Evolutionary conservation across 805 yeast species (phyloP), one percentile per base, ranked within the genome.

Genomic region (Myxozyma sirexii): DNA sequence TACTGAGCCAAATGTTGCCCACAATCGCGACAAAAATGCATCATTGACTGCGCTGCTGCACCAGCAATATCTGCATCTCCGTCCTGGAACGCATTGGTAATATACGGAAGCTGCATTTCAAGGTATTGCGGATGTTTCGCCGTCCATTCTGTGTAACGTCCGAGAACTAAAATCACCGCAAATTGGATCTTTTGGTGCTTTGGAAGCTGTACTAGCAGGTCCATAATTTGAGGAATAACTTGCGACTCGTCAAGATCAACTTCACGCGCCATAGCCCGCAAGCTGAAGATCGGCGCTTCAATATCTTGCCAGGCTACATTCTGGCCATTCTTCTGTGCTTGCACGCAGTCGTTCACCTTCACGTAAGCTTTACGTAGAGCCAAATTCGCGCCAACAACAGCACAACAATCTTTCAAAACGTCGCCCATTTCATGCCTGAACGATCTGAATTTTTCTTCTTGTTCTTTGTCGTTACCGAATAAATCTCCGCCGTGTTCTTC

Each of bases 361-460:
- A 76, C 75, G 67, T 84, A 87, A 19, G 97, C 96, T 55, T 88
- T 85, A 23, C 76, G 73, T 37, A 94, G 77, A 0, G 97, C 90
- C 42, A 74, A 77, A 8, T 82, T 75, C 2, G 96, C 79, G 0
- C 98, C 98, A 44, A 90, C 84, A 2, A 94, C 93, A 1, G 89
- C 88, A 67, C 97, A 89, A 76, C 98, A 91, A 71, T 91, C 96
- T 71, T 96, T 96, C 62, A 94, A 76, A n/a, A 93, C 97, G 72
- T 94, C 98, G 39, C 98, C 98, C 88, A 94, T 89, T 57, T 90
- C 97, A 74, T 94, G 94, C 69, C 99, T 81, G 75, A 93, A 94
- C 60, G 90, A 96, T 69, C 89, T 85, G 72, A 94, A 94, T 73
- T 90, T 89, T 70, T 96, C 99, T 70, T 91, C 96, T 56, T 83